Evolutionary conservation across 2,329 filamentous ascomycete genomes (phyloP), one percentile per base, ranked within the genome.

Genomic region (Byssothecium circinans): DNA sequence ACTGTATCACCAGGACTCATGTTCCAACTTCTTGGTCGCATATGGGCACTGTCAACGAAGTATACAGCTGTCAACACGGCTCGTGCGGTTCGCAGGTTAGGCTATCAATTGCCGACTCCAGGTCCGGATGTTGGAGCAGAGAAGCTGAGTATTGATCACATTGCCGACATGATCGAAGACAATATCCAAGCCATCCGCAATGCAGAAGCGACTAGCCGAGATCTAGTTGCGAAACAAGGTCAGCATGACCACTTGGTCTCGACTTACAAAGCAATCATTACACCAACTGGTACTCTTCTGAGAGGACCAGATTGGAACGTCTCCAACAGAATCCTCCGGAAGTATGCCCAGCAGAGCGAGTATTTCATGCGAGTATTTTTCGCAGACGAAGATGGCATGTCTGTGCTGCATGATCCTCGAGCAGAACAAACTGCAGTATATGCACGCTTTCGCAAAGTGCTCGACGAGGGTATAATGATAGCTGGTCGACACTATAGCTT

Each of bases 31-130:
- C 34, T 66, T 15, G 54, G 48, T 60, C 61, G 10, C 56, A 65
- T 45, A 41, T 57, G 12, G 53, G 52, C 6, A 47, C 58, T 33
- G 58, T 69, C 58, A 57, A 73, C 19, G 61, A 67, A 49, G 68
- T 69, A 14, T 70, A 74, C 18, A 59, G 67, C 41, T 68, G 79
- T 1, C 84, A 88, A 62, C 78, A 80, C 25, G 82, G 82, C 80
- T 85, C 1, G 83, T 89, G 1, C 78, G 81, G 8, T 91, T 89
- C 59, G 78, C 76, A 41, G 87, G 88, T 43, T 88, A 89, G 64
- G 80, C 84, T 60, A 83, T 81, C 57, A 61, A 27, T 46, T 65
- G 15, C 53, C 55, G 2, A 62, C 52, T 8, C 60, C 59, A 7
- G 48, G 49, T 15, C 62, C 58, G 4, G 19, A 54, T 4, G 35